phyloP scores from a whole-genome alignment of 495 filamentous ascomycete species.

The Oleoguttula mirabilis region DNA sequence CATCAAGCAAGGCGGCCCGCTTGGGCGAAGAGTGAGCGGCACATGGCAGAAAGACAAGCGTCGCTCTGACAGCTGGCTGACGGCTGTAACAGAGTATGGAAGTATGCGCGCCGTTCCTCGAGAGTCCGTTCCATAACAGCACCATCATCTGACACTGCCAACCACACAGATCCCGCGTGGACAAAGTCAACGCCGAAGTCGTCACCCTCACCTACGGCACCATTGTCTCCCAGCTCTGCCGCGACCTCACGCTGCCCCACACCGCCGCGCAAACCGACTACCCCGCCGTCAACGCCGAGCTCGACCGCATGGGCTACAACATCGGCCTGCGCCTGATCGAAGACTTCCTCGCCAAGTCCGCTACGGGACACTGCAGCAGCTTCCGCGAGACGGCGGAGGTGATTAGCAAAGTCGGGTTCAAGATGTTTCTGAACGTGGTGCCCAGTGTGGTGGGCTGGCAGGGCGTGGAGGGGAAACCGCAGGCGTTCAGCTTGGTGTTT shows the following conservation, averaged over 20 bases:
- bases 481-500: constrained; percentile 90
- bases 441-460: constrained; percentile 92
- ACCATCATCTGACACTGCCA: constrained; percentile 8
- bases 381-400: constrained; percentile 94
- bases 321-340: constrained; percentile 94
- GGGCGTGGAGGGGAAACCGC: constrained; percentile 85
- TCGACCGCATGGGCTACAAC: constrained; percentile 98
- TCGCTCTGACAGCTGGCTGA: constrained; percentile 10
- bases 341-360: constrained; percentile 92
- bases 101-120: no score
- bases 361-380: constrained; percentile 76
- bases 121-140: not conserved
- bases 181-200: constrained; percentile 80
- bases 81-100: constrained; percentile 66
- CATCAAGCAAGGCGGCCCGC: constrained; percentile 69
- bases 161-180: constrained; percentile 46
- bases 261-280: constrained; percentile 85
- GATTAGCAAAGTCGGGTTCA: constrained; percentile 95
- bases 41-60: not conserved
- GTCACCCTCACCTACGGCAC: constrained; percentile 97
- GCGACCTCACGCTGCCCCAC: constrained; percentile 87
- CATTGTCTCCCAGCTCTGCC: constrained; percentile 90
- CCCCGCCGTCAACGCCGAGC: constrained; percentile 84
- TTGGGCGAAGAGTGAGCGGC: constrained; percentile 87
- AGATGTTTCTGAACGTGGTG: constrained; percentile 97